Evolutionary conservation across 441 rosid genomes (phyloP), one percentile per base, ranked within the genome.

Genomic region (Kokia cookei): DNA sequence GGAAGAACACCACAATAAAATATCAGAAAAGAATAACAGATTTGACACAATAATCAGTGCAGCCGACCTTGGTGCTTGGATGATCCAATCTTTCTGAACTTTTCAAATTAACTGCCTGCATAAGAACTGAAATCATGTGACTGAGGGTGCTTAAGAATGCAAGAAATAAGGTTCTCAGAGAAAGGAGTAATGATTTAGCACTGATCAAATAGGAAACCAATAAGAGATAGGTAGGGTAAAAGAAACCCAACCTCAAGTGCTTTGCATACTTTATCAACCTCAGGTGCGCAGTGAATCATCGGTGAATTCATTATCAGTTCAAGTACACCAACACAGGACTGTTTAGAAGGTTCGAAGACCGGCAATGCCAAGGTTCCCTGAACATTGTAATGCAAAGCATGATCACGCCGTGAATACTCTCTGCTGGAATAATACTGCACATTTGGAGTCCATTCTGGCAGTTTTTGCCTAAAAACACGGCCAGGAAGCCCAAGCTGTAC

Each of bases 381-480:
- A 65, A 94, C 96, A 81, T 94, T 86, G 71, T 85, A 74, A 71
- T 82, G 78, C 29, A 88, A 66, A 43, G 99, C 99, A 76, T 94
- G 91, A 65, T 86, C 87, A 77, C 86, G 97, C 71, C 99, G 82
- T 0, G 84, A 84, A 79, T 86, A 94, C 87, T 94, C 99, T 79
- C 81, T 87, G 77, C 87, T 84, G 1, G 97, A 86, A 82, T 91
- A 94, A 63, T 88, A 94, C 85, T 87, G 93, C 26, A 94, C 98
- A 69, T 94, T 86, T 6, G 99, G 98, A 10, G 92, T 93, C 99
- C 99, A 94, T 58, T 94, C 99, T 1, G 99, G 98, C 73, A 93
- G 72, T 70, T 89, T 90, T 47, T 84, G 86, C 82, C 73, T 69
- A 86, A 91, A 93, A 79, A 91, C 99, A 40, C 98, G 97, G 9